Conservation (phyloP, 176 grass and related monocot genomes). For the Phyllostachys edulis region DNA sequence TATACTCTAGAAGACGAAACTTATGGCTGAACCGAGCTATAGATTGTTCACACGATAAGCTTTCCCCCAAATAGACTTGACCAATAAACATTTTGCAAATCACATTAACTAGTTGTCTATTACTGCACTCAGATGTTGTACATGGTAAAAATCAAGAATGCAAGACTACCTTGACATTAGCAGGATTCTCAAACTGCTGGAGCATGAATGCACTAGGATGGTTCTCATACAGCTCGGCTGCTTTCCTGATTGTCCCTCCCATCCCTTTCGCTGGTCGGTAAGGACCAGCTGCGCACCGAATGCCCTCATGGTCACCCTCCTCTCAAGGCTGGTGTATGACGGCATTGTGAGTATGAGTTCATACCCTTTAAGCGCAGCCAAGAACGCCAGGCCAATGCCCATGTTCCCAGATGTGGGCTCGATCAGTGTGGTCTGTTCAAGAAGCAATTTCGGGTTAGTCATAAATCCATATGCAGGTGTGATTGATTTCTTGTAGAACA, state of each 20-base stretch:
- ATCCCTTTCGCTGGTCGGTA: constrained; percentile 89
- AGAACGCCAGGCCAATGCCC: constrained; percentile 71
- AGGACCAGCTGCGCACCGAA: constrained; percentile 70
- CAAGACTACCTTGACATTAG: constrained; percentile 74
- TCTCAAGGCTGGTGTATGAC: constrained; percentile 91
- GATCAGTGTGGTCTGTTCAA: constrained; percentile 73
- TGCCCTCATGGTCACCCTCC: constrained; percentile 81
- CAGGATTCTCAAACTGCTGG: constrained; percentile 95
- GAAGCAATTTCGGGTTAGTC: not conserved
- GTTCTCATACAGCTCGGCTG: constrained; percentile 66
- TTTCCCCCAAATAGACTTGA: not conserved
- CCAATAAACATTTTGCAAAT: not conserved
- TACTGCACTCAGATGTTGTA: not conserved
- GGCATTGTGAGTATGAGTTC: constrained; percentile 91
- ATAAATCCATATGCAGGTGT: not conserved
- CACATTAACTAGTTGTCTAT: not conserved
- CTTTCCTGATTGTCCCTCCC: constrained; percentile 90
- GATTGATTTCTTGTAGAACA: not conserved
- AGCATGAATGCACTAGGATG: constrained; percentile 79
- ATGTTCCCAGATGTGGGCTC: constrained; percentile 91
- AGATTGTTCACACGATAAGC: not conserved
- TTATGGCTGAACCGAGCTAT: not conserved
- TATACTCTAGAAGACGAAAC: not conserved
- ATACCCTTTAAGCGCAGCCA: constrained; percentile 82
- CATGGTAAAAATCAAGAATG: not conserved